A percentile compares a stretch with the other conserved stretches of the same genome.
phyloP scores from a whole-genome alignment of 768 basidiomycete genomes.

The Arthromyces matolae region DNA sequence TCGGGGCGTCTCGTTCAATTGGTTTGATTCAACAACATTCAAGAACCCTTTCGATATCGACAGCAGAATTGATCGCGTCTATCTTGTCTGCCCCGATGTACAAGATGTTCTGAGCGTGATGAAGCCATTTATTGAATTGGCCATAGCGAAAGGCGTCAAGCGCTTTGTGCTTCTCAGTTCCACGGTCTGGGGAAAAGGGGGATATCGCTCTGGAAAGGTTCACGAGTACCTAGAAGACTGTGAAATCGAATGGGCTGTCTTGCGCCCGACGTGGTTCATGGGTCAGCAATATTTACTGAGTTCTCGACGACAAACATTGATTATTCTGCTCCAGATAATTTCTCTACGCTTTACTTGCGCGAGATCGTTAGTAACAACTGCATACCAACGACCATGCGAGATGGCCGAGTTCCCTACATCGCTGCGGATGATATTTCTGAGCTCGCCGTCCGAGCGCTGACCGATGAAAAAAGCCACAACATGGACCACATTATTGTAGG shows the following conservation, averaged over 20 bases:
- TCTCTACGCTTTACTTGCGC: slow-evolving; percentile 15
- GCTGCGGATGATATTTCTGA: slow-evolving; percentile 32
- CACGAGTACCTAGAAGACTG: slow-evolving; percentile 32
- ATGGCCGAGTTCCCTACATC: slow-evolving; percentile 29
- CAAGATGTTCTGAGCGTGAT: slow-evolving; percentile 18
- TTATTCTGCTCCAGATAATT: not conserved
- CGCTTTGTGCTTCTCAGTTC: slow-evolving; percentile 31
- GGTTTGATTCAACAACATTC: slow-evolving; percentile 31
- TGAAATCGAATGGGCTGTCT: slow-evolving; percentile 29
- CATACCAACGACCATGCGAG: slow-evolving; percentile 10
- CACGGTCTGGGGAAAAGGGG: slow-evolving; percentile 20
- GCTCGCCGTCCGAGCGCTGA: slow-evolving; percentile 26
- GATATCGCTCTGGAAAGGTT: slow-evolving; percentile 23
- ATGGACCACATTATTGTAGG: slow-evolving; percentile 16
- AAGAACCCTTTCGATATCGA: slow-evolving; percentile 27
- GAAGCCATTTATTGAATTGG: slow-evolving; percentile 33
- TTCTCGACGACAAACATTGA: not conserved
- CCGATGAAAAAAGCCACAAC: slow-evolving; percentile 22
- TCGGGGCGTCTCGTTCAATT: slow-evolving; percentile 31
- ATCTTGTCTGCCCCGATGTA: slow-evolving; percentile 26
- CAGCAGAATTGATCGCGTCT: slow-evolving; percentile 20
- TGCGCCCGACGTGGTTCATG: slow-evolving; percentile 37
- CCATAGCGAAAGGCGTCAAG: slow-evolving; percentile 28
- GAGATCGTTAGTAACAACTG: not conserved
- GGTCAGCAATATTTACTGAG: slow-evolving; percentile 19